A percentile compares a stretch with the other conserved stretches of the same genome.
These are phyloP conservation scores for Phaffia rhodozyma DNA, from an alignment of 1,284 basidiomycete species.

Conservation along the genomic window DNA sequence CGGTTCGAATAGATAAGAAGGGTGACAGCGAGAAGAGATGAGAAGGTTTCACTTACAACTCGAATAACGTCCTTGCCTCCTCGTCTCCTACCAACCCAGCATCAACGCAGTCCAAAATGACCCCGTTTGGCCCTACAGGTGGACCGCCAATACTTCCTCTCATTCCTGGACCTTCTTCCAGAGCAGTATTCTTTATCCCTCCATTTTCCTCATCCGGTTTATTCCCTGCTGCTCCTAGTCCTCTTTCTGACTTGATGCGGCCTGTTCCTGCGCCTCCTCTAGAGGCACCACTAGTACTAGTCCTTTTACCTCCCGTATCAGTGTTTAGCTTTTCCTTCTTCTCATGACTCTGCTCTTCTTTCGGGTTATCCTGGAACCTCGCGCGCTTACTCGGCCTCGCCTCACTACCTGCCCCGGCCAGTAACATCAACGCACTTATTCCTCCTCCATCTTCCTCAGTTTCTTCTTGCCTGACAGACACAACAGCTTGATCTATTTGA, in stretches of 20 bases:
- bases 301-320: not conserved
- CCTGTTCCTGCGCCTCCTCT: not conserved
- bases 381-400: slow-evolving; percentile 1
- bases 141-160: not conserved
- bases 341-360: not conserved
- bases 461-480: not conserved
- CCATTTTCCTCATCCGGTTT: too few relatives aligned
- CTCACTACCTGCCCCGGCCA: not conserved
- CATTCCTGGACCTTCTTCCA: slow-evolving; percentile 8
- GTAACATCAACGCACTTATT: not conserved
- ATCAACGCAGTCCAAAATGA: slow-evolving; percentile 12
- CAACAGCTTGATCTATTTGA: too few relatives aligned
- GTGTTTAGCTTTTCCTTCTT: not conserved
- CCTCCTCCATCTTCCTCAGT: not conserved
- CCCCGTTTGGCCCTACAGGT: slow-evolving; percentile 1
- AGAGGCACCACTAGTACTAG: not conserved
- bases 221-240: too few relatives aligned
- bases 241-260: too few relatives aligned
- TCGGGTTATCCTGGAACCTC: not conserved
- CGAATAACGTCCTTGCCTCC: slow-evolving; percentile 7
- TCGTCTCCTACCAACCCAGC: slow-evolving; percentile 8
- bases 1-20: not conserved
- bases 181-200: not conserved
- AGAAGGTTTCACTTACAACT: slow-evolving; percentile 2
- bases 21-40: not conserved